These are phyloP conservation scores for Aspergillus calidoustus DNA, from an alignment of 2,329 filamentous ascomycete species.

Conservation along the genomic window DNA sequence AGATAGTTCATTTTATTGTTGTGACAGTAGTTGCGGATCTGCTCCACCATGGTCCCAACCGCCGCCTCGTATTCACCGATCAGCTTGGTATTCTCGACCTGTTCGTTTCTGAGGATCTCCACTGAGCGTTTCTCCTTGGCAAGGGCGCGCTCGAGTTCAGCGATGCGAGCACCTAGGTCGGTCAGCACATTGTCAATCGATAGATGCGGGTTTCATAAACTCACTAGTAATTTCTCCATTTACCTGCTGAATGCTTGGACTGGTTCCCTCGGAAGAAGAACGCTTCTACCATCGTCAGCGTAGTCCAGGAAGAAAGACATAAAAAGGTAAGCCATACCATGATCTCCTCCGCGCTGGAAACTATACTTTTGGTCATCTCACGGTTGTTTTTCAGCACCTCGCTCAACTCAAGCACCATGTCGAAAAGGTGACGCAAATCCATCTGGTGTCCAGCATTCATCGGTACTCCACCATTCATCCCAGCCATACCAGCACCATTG, in stretches of 20 bases:
- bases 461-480: constrained; percentile 44
- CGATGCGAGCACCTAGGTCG: constrained; percentile 49
- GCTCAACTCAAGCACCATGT: constrained; percentile 56
- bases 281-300: constrained; percentile 42
- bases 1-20: constrained; percentile 55
- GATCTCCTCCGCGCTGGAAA: constrained; percentile 54
- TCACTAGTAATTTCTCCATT: constrained; percentile 50
- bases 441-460: constrained; percentile 57
- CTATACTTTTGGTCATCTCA: constrained; percentile 54
- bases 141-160: constrained; percentile 54
- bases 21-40: constrained; percentile 56
- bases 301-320: background rate
- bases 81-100: constrained; percentile 52
- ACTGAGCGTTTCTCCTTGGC: constrained; percentile 49
- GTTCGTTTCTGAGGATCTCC: constrained; percentile 51
- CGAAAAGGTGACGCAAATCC: constrained; percentile 56
- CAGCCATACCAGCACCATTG: constrained; percentile 43
- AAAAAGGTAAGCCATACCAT: constrained; percentile 44
- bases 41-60: constrained; percentile 54
- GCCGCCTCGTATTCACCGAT: constrained; percentile 54
- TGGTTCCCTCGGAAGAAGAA: constrained; percentile 45
- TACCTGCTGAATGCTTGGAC: constrained; percentile 47
- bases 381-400: constrained; percentile 55
- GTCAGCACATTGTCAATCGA: background rate
- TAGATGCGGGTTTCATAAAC: constrained; percentile 9